Evolutionary conservation across 169 alveolate species (phyloP), one percentile per base, ranked within the genome.

Genomic region (Condylostoma magnum): DNA sequence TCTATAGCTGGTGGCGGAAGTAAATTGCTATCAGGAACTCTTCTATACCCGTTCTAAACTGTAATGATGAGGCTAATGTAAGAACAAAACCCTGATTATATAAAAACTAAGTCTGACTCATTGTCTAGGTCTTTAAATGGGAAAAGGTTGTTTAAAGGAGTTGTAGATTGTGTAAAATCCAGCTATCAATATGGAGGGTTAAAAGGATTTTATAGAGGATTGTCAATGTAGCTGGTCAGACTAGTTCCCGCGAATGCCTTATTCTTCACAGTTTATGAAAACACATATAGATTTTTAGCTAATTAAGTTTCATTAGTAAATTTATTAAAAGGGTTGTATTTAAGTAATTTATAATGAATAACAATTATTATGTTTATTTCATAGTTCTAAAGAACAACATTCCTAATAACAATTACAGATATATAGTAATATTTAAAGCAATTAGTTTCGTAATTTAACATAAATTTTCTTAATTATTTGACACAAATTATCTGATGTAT

Each of bases 251-350:
- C 76, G 6, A 47, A 47, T 2, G 38, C 60, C 2, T 34, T 67
- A 4, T 67, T 67, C 36, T 67, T 67, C 22, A n/a, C 46, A 12
- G 60, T 50, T 50, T 67, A 67, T 20, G 76, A 67, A 25, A n/a
- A 20, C 4, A 57, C 25, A 48, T 70, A 46, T 51, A 66, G 43
- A 76, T 74, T 48, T 63, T 76, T 43, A 69, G 66, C 44, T n/a
- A n/a, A n/a, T n/a, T n/a, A n/a, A n/a, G n/a, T n/a, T n/a, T n/a
- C n/a, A n/a, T n/a, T n/a, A n/a, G n/a, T n/a, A n/a, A n/a, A n/a
- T n/a, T n/a, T n/a, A n/a, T n/a, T n/a, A n/a, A n/a, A n/a, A n/a
- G n/a, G n/a, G n/a, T n/a, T n/a, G n/a, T n/a, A n/a, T n/a, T n/a
- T n/a, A n/a, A n/a, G n/a, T n/a, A n/a, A n/a, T n/a, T n/a, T n/a